Conservation (phyloP, 441 rosid genomes). For the Gossypium laxum region DNA sequence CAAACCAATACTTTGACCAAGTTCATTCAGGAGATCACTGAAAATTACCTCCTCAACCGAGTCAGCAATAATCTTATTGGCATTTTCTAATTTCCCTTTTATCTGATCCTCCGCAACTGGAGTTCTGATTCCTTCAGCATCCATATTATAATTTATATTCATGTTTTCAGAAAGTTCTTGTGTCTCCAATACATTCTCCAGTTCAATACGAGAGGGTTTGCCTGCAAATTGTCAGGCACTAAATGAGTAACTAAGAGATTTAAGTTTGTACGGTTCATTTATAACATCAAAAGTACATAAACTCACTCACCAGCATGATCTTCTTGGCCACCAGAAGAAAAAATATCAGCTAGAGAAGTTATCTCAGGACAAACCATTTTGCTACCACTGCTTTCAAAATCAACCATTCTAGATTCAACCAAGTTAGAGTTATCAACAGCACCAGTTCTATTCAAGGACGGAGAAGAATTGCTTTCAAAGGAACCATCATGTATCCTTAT, state of each 20-base stretch:
- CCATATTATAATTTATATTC: conserved; percentile 10
- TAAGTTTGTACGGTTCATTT: background rate
- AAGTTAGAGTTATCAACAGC: conserved; percentile 8
- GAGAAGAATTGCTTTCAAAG: conserved; percentile 2
- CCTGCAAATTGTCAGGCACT: conserved; percentile 19
- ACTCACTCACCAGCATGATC: conserved; percentile 13
- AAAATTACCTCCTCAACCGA: conserved; percentile 13
- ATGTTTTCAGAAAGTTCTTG: conserved; percentile 11
- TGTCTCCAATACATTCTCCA: conserved; percentile 16
- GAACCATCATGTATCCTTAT: conserved; percentile 9
- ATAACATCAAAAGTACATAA: background rate
- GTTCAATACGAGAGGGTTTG: conserved; percentile 12
- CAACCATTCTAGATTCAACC: conserved; percentile 2
- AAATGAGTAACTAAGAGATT: conserved; percentile 5
- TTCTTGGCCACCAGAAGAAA: conserved; percentile 12
- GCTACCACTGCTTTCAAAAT: background rate
- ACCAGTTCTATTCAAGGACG: background rate
- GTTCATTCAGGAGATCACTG: conserved; percentile 8
- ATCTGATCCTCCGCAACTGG: conserved; percentile 5
- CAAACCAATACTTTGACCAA: conserved; percentile 1
- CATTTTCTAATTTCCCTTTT: background rate
- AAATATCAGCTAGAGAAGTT: background rate
- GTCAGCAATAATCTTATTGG: background rate
- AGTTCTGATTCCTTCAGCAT: conserved; percentile 11
- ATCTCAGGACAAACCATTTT: background rate